Base-by-base conservation (phyloP, 768 basidiomycete genomes). In the Astraeus odoratus region DNA sequence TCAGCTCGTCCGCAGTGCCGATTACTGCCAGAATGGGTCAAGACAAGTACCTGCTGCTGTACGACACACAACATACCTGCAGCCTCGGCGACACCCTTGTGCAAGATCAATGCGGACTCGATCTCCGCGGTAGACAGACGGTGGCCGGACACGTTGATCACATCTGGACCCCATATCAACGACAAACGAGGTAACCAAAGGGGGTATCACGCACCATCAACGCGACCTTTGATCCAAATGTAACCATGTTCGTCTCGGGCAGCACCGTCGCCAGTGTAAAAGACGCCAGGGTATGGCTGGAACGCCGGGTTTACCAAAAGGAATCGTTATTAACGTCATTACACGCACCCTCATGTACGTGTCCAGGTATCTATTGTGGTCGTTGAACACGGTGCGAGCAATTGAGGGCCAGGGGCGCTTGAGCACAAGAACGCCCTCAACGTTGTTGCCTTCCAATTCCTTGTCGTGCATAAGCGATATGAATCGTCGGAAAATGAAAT, bases 261-360 rank as follows among this genome's bases (percentile, higher is more conserved):
- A 23, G 94, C 95, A 35, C 95, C 96, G 57, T 99, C 95, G 19
- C 96, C 96, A n/a, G 95, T 98, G 68, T 86, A 96, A 76, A 90
- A 98, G 61, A 75, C 70, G 6, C 94, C 94, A 5, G 89, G 87
- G 69, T 94, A 94, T 20, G 87, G 86, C 70, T 76, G 38, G 20
- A 30, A 36, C 23, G 31, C 18, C 1, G n/a, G 20, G 12, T 39
- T 16, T 5, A 51, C 59, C 73, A 75, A 71, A 58, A 71, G 73
- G 3, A 74, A 74, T n/a, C 71, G 73, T n/a, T 66, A 53, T 49
- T 26, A 8, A 16, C 34, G 10, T 26, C 23, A 31, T 13, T 9
- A 18, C 15, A 23, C 53, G 37, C 42, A 72, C 72, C 65, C 70
- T 76, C 80, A 86, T 82, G 67, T 86, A 86, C 19, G 83, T 84